Conservation (phyloP, 192 early-diverging fungal genomes). For the Coemansia furcata region DNA sequence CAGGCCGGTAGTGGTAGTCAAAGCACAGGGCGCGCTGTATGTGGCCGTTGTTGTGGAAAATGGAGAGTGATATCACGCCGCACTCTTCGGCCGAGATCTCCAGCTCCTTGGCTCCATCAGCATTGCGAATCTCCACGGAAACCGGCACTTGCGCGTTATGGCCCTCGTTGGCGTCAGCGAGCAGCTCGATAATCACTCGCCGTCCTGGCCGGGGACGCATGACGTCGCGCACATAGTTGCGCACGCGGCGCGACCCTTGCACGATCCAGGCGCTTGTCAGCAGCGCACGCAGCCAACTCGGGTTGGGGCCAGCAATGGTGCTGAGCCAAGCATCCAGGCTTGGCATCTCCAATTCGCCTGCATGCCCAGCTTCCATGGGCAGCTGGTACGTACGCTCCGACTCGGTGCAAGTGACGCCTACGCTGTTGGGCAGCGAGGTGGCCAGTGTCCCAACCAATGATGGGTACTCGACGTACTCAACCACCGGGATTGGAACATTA, state of each 20-base stretch:
- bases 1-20: conserved; percentile 72
- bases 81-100: neutral
- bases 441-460: neutral
- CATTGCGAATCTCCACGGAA: neutral
- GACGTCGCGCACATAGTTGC: conserved; percentile 62
- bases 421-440: neutral
- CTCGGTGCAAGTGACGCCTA: neutral
- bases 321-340: conserved; percentile 57
- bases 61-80: conserved; percentile 47
- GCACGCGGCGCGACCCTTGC: conserved; percentile 62
- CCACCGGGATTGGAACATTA: conserved; percentile 55
- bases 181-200: conserved; percentile 29
- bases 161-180: neutral
- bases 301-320: conserved; percentile 61
- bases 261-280: conserved; percentile 72
- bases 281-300: conserved; percentile 82
- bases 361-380: neutral
- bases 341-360: neutral
- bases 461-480: conserved; percentile 3
- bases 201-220: conserved; percentile 61
- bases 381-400: conserved; percentile 17
- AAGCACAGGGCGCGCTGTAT: conserved; percentile 68
- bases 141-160: neutral
- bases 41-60: conserved; percentile 45
- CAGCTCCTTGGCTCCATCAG: conserved; percentile 7